These are phyloP conservation scores for Sequoiadendron giganteum DNA, from an alignment of 75 land plant species.

Conservation along the genomic window DNA sequence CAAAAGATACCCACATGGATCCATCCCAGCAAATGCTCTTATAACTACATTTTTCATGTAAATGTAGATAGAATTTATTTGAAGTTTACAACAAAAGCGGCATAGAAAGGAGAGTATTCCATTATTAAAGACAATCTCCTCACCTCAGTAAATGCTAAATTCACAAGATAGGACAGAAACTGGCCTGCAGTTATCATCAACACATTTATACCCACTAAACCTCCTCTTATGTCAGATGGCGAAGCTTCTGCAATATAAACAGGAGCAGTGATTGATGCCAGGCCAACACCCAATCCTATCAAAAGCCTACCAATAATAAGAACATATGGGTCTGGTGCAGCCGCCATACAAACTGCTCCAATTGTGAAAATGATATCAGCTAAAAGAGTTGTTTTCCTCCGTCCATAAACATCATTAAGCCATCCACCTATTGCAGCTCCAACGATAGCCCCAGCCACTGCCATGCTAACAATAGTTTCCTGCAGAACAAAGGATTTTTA, in stretches of 20 bases:
- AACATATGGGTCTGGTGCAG: constrained; percentile 74
- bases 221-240: constrained; percentile 82
- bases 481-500: constrained; percentile 17
- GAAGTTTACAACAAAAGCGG: neutral
- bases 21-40: neutral
- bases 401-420: constrained; percentile 81
- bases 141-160: constrained; percentile 89
- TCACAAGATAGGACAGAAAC: constrained; percentile 84
- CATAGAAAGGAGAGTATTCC: neutral
- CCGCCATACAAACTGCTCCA: constrained; percentile 79
- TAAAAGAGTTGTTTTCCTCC: constrained; percentile 66
- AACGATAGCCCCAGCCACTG: constrained; percentile 83
- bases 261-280: constrained; percentile 90
- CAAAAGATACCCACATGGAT: neutral
- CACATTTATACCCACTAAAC: constrained; percentile 73
- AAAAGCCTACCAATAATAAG: constrained; percentile 74
- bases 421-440: constrained; percentile 81
- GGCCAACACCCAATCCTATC: constrained; percentile 80
- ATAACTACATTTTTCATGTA: neutral
- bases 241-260: constrained; percentile 88
- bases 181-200: constrained; percentile 92
- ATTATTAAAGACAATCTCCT: constrained; percentile 5
- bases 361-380: constrained; percentile 70
- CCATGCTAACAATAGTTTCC: constrained; percentile 97
- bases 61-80: neutral